Evolutionary conservation across 192 early-diverging fungal genomes (phyloP).

Genomic region (Coemansia sp.): DNA sequence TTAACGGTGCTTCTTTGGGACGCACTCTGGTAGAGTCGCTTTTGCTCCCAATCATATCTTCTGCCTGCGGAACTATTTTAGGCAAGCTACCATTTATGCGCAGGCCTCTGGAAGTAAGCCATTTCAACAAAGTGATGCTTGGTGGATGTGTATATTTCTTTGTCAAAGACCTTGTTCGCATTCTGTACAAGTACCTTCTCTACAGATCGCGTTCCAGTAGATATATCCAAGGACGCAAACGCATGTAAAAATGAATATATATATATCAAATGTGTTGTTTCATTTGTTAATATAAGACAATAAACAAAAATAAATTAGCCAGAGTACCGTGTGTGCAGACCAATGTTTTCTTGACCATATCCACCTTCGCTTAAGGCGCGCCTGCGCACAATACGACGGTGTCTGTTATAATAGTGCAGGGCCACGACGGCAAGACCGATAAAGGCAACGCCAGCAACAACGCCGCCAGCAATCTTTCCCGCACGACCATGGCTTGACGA

Average conservation of each 20-base stretch:
- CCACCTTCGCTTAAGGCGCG: slow-evolving; percentile 28
- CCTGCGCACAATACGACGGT: slow-evolving; percentile 31
- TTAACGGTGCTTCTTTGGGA: slow-evolving; percentile 59
- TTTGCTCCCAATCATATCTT: slow-evolving; percentile 68
- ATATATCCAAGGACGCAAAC: slow-evolving; percentile 48
- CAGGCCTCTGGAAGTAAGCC: slow-evolving; percentile 49
- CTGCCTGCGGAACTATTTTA: slow-evolving; percentile 60
- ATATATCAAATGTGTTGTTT: neutral
- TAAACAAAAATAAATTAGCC: neutral
- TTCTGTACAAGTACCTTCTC: slow-evolving; percentile 61
- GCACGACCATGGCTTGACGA: slow-evolving; percentile 17
- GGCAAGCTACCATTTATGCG: slow-evolving; percentile 55
- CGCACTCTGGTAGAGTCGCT: slow-evolving; percentile 67
- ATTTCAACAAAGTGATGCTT: slow-evolving; percentile 58
- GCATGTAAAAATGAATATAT: slow-evolving; percentile 9
- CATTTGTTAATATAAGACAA: neutral
- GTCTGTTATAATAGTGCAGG: slow-evolving; percentile 46
- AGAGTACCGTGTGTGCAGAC: slow-evolving; percentile 12
- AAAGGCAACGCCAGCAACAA: slow-evolving; percentile 27
- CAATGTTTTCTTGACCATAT: slow-evolving; percentile 35
- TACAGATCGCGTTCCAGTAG: slow-evolving; percentile 49
- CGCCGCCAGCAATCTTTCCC: slow-evolving; percentile 48
- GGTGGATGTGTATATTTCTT: slow-evolving; percentile 63
- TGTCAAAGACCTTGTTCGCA: slow-evolving; percentile 61
- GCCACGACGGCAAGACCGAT: slow-evolving; percentile 34